phyloP scores from a whole-genome alignment of 768 basidiomycete species.

The Clitopilus hobsonii region DNA sequence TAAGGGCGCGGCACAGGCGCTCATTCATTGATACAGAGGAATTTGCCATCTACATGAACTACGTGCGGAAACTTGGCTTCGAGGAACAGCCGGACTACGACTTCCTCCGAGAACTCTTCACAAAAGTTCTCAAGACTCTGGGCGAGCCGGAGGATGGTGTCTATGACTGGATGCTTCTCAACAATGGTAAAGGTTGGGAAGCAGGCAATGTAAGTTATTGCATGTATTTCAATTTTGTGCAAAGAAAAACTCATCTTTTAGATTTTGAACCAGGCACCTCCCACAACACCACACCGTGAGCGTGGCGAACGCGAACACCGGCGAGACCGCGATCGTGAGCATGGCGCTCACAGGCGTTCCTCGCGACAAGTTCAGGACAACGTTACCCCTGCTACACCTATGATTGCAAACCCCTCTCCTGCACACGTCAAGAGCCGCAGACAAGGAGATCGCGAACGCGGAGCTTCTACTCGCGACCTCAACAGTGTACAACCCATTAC shows the following conservation, averaged over 20 bases:
- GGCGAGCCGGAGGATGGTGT: slow-evolving; percentile 89
- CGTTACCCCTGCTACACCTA: slow-evolving; percentile 47
- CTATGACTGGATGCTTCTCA: slow-evolving; percentile 96
- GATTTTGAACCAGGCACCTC: slow-evolving; percentile 37
- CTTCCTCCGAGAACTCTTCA: slow-evolving; percentile 91
- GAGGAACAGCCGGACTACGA: slow-evolving; percentile 98
- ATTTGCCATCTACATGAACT: slow-evolving; percentile 98
- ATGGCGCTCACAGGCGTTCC: slow-evolving; percentile 42
- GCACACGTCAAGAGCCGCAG: slow-evolving; percentile 58
- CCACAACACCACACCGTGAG: slow-evolving; percentile 48
- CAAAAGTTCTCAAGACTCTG: slow-evolving; percentile 82
- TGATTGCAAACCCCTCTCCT: slow-evolving; percentile 62
- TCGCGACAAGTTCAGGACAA: slow-evolving; percentile 57
- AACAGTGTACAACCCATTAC: slow-evolving; percentile 66
- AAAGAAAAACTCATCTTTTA: slow-evolving; percentile 24
- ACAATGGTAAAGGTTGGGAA: slow-evolving; percentile 96
- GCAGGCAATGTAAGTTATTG: slow-evolving; percentile 62
- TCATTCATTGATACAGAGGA: slow-evolving; percentile 61
- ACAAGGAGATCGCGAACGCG: slow-evolving; percentile 46
- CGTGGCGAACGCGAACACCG: slow-evolving; percentile 33
- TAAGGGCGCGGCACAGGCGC: slow-evolving; percentile 2
- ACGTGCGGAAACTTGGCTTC: slow-evolving; percentile 96
- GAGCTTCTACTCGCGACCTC: slow-evolving; percentile 46
- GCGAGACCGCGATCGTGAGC: slow-evolving; percentile 41
- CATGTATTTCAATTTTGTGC: slow-evolving; percentile 4